A percentile compares a stretch with the other conserved stretches of the same genome.
Conservation (phyloP, 768 basidiomycete genomes). For the Multifurca ochricompacta region DNA sequence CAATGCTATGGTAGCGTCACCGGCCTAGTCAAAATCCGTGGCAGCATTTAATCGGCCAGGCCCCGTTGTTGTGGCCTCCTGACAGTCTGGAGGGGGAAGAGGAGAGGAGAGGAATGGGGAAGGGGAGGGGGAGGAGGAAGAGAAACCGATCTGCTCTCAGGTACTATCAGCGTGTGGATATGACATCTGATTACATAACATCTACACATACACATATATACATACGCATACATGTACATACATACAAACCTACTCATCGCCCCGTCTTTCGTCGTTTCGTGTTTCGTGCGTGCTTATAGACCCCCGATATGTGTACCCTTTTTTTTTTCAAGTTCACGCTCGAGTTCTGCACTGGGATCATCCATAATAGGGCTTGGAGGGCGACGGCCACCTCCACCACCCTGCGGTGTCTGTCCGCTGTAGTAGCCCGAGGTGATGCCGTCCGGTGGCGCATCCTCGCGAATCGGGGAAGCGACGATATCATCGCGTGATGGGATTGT, state of each 20-base stretch:
- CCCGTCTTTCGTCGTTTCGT: background rate
- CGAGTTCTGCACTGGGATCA: slow-evolving; percentile 78
- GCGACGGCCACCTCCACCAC: slow-evolving; percentile 30
- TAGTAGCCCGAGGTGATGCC: slow-evolving; percentile 70
- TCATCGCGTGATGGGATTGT: slow-evolving; percentile 78
- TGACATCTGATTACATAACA: too few species aligned
- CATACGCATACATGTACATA: background rate
- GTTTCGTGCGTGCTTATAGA: background rate
- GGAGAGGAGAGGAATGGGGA: too few species aligned
- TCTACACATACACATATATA: too few species aligned
- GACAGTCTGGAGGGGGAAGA: too few species aligned
- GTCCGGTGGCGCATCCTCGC: slow-evolving; percentile 47
- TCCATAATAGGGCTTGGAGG: slow-evolving; percentile 71
- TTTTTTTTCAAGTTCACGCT: slow-evolving; percentile 86
- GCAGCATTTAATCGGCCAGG: too few species aligned
- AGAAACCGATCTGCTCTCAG: too few species aligned
- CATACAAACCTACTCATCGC: background rate
- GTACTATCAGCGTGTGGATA: too few species aligned
- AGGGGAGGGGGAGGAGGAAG: too few species aligned
- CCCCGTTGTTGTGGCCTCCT: too few species aligned
- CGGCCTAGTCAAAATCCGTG: background rate
- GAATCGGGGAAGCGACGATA: slow-evolving; percentile 68
- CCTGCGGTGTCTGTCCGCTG: slow-evolving; percentile 24
- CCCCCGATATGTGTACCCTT: slow-evolving; percentile 48
- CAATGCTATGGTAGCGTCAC: background rate